Base-by-base conservation (phyloP, 805 yeast genomes). In the Myxozyma udenii region DNA sequence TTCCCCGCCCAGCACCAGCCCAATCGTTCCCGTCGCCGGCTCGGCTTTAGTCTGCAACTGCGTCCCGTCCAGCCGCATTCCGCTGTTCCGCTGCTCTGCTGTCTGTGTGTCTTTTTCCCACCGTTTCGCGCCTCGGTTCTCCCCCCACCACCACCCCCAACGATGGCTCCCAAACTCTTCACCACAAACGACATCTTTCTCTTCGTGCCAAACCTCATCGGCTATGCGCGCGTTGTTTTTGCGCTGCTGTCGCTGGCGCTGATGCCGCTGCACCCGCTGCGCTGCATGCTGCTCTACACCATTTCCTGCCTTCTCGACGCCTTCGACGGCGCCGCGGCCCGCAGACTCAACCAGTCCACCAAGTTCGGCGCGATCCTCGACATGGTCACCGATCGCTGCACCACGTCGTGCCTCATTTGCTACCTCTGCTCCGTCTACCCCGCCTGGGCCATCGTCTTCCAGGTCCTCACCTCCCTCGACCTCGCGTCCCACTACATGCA, bases 341-440 rank as follows among this genome's bases (percentile, higher is more conserved):
- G 99, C 58, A 78, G 78, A 63, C 87, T 76, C 67, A 80, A 86
- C 67, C 99, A 93, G 69, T 84, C 95, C 14, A 87, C 97, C 28
- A 78, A 80, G 61, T 87, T 88, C 61, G 99, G 99, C 33, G 98
- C 98, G 18, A 95, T 95, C 19, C 77, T 93, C 62, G 99, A 93
- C 70, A 93, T 93, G 99, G 97, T 93, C 28, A 91, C 98, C 18
- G 99, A 93, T 68, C 78, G 99, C 66, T 93, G 97, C 67, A 90
- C 98, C 12, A 93, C 99, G 0, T 80, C 95, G 12, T 85, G 96
- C n/a, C 77, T 93, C 64, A 82, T 93, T 61, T 89, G 95, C 68
- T 93, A 79, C 68, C 74, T 93, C 51, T 80, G 93, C 60, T 82
- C 86, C 33, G 73, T 85, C 42, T 91, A 87, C 65, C 97, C 97